Evolutionary conservation across 2,329 filamentous ascomycete genomes (phyloP).

Genomic region (Botrytis porri): DNA sequence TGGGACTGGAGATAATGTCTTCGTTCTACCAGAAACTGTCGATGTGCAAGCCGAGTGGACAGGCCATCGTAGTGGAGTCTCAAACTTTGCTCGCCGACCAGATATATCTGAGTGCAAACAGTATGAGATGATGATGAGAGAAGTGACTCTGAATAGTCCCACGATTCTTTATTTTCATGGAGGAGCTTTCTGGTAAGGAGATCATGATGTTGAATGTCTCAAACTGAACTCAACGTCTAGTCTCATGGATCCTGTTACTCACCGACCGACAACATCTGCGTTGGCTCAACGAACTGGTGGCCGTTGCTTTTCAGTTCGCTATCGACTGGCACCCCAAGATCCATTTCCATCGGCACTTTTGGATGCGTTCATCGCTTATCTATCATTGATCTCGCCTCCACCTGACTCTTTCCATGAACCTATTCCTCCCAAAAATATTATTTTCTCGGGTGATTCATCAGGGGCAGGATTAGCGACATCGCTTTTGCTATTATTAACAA

Average conservation of each 20-base stretch:
- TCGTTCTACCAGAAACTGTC: conserved; percentile 49
- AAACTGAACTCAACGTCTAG: conserved; percentile 44
- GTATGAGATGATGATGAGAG: conserved; percentile 65
- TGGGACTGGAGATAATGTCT: conserved; percentile 38
- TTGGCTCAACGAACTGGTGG: conserved; percentile 66
- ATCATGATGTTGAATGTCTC: neutral
- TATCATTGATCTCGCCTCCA: conserved; percentile 65
- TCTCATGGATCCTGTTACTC: conserved; percentile 66
- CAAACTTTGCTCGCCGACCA: conserved; percentile 50
- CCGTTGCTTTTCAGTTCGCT: conserved; percentile 63
- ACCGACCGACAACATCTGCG: conserved; percentile 56
- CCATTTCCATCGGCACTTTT: conserved; percentile 73
- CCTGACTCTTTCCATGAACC: conserved; percentile 63
- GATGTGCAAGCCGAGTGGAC: conserved; percentile 74
- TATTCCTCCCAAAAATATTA: conserved; percentile 62
- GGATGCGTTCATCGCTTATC: conserved; percentile 70
- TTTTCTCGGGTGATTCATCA: conserved; percentile 69
- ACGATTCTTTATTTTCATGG: conserved; percentile 75
- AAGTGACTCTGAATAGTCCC: conserved; percentile 54
- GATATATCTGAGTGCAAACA: conserved; percentile 59
- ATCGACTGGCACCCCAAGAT: conserved; percentile 70
- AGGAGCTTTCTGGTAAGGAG: conserved; percentile 51
- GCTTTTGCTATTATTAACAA: conserved; percentile 65
- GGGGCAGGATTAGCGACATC: conserved; percentile 69
- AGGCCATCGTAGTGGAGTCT: conserved; percentile 59